These are phyloP conservation scores for Prunus fruticosa DNA, from an alignment of 306 rosid species.

Conservation along the genomic window DNA sequence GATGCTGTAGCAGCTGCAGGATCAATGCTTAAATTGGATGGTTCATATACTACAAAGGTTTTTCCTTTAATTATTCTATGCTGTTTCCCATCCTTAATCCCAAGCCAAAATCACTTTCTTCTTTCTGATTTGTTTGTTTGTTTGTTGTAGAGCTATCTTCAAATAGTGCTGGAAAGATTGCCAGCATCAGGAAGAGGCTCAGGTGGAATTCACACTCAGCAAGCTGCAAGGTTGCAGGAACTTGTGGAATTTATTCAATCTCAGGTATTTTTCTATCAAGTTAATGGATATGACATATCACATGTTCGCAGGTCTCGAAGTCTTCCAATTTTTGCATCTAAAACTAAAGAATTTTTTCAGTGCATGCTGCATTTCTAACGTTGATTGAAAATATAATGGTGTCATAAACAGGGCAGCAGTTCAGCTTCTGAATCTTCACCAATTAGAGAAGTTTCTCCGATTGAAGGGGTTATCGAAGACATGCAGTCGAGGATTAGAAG, in stretches of 20 bases:
- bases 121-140: neutral
- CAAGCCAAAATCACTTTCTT: neutral
- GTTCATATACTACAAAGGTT: constrained; percentile 91
- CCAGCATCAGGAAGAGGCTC: constrained; percentile 65
- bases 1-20: constrained; percentile 95
- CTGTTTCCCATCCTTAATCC: neutral
- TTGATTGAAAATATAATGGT: constrained; percentile 13
- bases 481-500: constrained; percentile 93
- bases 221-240: constrained; percentile 87
- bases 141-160: constrained; percentile 78
- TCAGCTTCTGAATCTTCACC: constrained; percentile 85
- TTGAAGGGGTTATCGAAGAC: constrained; percentile 77
- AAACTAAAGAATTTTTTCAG: neutral
- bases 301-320: neutral
- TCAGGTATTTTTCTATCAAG: constrained; percentile 54
- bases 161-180: constrained; percentile 81
- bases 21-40: constrained; percentile 80
- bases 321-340: neutral
- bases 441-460: constrained; percentile 58
- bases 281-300: neutral
- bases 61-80: constrained; percentile 12
- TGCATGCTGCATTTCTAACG: constrained; percentile 14
- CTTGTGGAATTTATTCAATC: constrained; percentile 90
- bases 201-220: constrained; percentile 75
- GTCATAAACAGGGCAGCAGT: constrained; percentile 63